These are phyloP conservation scores for Amanita rimosa DNA, from an alignment of 768 basidiomycete species.

Conservation along the genomic window DNA sequence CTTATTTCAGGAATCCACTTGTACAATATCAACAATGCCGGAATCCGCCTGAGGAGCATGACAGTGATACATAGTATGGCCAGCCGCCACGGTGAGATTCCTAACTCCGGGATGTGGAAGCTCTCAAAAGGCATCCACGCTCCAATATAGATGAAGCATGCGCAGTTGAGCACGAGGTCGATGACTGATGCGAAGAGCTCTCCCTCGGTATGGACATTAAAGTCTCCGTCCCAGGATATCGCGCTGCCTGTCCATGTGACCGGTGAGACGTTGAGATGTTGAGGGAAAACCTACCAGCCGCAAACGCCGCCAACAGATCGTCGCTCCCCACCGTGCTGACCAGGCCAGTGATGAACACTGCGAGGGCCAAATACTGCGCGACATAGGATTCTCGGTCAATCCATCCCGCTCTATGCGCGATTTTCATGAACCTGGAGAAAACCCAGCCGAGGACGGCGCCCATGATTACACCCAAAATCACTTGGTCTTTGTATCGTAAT, in stretches of 20 bases:
- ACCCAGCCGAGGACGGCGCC: conserved; percentile 1
- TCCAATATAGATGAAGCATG: conserved; percentile 76
- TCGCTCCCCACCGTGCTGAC: conserved; percentile 75
- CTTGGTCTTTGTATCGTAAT: conserved; percentile 6
- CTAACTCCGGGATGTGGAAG: conserved; percentile 45
- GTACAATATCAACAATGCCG: conserved; percentile 66
- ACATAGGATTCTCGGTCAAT: conserved; percentile 82
- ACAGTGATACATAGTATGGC: conserved; percentile 56
- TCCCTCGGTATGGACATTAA: conserved; percentile 70
- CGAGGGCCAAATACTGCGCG: conserved; percentile 69
- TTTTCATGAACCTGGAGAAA: conserved; percentile 10
- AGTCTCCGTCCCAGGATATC: conserved; percentile 86
- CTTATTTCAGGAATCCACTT: conserved; percentile 80
- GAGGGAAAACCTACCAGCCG: conserved; percentile 40
- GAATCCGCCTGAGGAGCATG: conserved; percentile 70
- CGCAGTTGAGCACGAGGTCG: conserved; percentile 76
- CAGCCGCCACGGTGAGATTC: conserved; percentile 62
- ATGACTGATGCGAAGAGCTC: conserved; percentile 86
- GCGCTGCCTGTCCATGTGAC: conserved; percentile 48
- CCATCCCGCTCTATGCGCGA: conserved; percentile 47
- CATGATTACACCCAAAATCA: conserved; percentile 1
- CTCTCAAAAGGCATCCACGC: conserved; percentile 70
- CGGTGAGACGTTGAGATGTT: not conserved
- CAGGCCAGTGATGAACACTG: conserved; percentile 69
- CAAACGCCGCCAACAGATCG: conserved; percentile 84